These are phyloP conservation scores for Heteromeles arbutifolia DNA, from an alignment of 306 rosid genomes.

Conservation along the genomic window DNA sequence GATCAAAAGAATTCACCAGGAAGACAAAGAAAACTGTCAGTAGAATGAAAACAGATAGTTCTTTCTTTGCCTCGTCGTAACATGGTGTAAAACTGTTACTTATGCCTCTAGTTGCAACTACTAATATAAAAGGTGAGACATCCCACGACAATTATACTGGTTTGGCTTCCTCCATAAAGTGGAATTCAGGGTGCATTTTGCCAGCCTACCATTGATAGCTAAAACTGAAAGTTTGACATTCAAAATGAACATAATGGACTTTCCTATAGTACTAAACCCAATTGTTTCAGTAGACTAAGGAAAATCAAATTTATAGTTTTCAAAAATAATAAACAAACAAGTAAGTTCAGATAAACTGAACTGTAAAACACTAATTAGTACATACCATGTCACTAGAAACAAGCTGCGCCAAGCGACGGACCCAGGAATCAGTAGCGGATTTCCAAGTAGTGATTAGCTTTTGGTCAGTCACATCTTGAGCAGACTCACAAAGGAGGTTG, in stretches of 20 bases:
- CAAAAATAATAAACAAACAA: background rate
- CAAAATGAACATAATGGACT: background rate
- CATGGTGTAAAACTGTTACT: background rate
- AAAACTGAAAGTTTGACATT: background rate
- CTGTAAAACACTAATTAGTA: background rate
- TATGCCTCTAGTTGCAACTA: background rate
- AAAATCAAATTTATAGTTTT: background rate
- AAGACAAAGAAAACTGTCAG: background rate
- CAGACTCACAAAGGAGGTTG: constrained; percentile 51
- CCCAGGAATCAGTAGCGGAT: constrained; percentile 63
- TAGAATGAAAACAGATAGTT: background rate
- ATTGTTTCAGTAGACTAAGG: background rate
- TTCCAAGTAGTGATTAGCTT: constrained; percentile 46
- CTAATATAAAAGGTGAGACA: background rate
- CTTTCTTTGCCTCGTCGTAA: background rate
- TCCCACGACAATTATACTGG: background rate
- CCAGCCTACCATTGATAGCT: background rate
- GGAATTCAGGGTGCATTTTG: background rate
- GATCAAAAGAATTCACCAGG: constrained; percentile 6
- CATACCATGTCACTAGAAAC: constrained; percentile 46
- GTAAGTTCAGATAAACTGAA: background rate
- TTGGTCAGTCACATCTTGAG: constrained; percentile 21
- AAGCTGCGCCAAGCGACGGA: constrained; percentile 47
- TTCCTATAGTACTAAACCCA: background rate
- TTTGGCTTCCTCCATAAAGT: background rate